Evolutionary conservation across 495 filamentous ascomycete species (phyloP).

Genomic region (Aspergillus bertholletiae): DNA sequence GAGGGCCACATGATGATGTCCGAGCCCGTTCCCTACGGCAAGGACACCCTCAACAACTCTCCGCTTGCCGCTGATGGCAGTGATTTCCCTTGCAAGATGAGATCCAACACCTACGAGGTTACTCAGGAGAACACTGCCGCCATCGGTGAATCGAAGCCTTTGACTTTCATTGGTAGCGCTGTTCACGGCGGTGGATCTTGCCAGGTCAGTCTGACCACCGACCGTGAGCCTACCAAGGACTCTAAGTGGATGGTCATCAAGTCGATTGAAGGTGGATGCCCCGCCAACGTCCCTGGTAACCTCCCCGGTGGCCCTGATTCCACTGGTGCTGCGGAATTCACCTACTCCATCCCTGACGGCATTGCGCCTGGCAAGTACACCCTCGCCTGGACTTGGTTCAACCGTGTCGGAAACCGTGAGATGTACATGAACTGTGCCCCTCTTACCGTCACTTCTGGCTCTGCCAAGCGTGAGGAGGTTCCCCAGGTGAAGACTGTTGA

Average conservation of each 20-base stretch:
- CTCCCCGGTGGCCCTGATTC: slow-evolving; percentile 16
- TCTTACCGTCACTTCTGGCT: slow-evolving; percentile 56
- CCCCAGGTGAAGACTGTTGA: slow-evolving; percentile 23
- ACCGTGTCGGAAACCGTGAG: slow-evolving; percentile 81
- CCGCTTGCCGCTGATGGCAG: slow-evolving; percentile 58
- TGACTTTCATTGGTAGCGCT: slow-evolving; percentile 48
- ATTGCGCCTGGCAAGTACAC: slow-evolving; percentile 53
- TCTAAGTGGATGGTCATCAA: slow-evolving; percentile 74
- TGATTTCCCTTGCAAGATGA: slow-evolving; percentile 78
- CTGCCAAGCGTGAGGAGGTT: slow-evolving; percentile 34
- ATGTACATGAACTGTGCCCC: slow-evolving; percentile 95
- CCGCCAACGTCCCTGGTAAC: slow-evolving; percentile 49
- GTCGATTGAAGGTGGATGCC: slow-evolving; percentile 77
- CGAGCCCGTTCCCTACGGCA: slow-evolving; percentile 62
- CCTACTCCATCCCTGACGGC: slow-evolving; percentile 44
- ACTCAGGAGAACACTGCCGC: slow-evolving; percentile 27
- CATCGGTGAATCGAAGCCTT: slow-evolving; percentile 22
- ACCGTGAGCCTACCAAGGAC: slow-evolving; percentile 52
- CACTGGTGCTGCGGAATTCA: slow-evolving; percentile 28
- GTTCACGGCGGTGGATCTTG: slow-evolving; percentile 88
- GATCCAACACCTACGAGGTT: slow-evolving; percentile 20
- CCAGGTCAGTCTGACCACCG: slow-evolving; percentile 79
- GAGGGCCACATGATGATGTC: slow-evolving; percentile 69
- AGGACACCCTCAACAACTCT: slow-evolving; percentile 47
- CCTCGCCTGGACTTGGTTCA: slow-evolving; percentile 90